A percentile compares a stretch with the other conserved stretches of the same genome.
phyloP scores from a whole-genome alignment of 805 yeast species.

The Metschnikowia colocasiae region DNA sequence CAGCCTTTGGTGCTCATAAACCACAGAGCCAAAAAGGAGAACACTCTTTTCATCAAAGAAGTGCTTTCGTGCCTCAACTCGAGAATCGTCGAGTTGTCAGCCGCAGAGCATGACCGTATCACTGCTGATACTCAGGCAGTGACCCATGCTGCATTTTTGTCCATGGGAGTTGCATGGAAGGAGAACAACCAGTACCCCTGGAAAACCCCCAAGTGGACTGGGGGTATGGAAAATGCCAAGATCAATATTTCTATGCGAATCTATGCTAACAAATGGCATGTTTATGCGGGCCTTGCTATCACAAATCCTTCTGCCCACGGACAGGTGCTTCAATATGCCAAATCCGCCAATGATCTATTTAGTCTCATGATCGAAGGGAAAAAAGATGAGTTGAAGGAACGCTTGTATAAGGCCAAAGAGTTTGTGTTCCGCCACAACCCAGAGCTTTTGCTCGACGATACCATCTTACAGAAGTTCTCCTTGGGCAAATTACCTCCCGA shows the following conservation, averaged over 20 bases:
- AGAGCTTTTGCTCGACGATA: slow-evolving; percentile 68
- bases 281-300: slow-evolving; percentile 95
- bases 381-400: slow-evolving; percentile 49
- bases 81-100: slow-evolving; percentile 69
- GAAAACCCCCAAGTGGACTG: slow-evolving; percentile 81
- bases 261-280: slow-evolving; percentile 94
- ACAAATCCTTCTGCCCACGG: slow-evolving; percentile 92
- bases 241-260: slow-evolving; percentile 89
- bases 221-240: slow-evolving; percentile 95
- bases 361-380: slow-evolving; percentile 75
- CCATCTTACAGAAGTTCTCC: slow-evolving; percentile 73
- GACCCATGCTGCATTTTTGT: slow-evolving; percentile 93
- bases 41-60: slow-evolving; percentile 56
- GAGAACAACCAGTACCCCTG: slow-evolving; percentile 83
- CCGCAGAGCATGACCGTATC: slow-evolving; percentile 87
- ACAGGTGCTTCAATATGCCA: slow-evolving; percentile 86
- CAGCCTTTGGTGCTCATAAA: slow-evolving; percentile 88
- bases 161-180: slow-evolving; percentile 98
- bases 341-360: slow-evolving; percentile 76
- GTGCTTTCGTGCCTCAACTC: slow-evolving; percentile 73
- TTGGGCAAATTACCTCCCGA: slow-evolving; percentile 68
- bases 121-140: slow-evolving; percentile 99
- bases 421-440: slow-evolving; percentile 70
- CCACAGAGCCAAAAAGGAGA: slow-evolving; percentile 59
- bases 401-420: slow-evolving; percentile 65